Percentiles rank a stretch among this genome's conserved stretches.
Conservation (phyloP, 2,329 filamentous ascomycete species). For the Diplodia intermedia region DNA sequence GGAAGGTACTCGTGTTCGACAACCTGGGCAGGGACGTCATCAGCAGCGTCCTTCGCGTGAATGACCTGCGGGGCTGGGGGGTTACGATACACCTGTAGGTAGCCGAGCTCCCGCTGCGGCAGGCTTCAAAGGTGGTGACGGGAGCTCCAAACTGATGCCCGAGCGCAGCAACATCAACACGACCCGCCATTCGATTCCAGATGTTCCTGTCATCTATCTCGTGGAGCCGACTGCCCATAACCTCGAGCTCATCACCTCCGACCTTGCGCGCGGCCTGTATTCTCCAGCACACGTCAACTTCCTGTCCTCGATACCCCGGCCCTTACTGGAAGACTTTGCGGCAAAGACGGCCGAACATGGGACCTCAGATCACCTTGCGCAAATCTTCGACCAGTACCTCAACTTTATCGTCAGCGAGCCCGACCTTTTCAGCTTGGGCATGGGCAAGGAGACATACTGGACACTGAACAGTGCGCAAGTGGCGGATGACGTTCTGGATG, state of each 20-base stretch:
- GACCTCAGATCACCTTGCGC: conserved; percentile 87
- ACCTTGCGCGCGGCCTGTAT: conserved; percentile 87
- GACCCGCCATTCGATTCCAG: conserved; percentile 86
- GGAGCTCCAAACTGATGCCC: conserved; percentile 19
- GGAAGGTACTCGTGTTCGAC: conserved; percentile 98
- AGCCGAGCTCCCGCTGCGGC: conserved; percentile 37
- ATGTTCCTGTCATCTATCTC: conserved; percentile 96
- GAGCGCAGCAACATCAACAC: conserved; percentile 73
- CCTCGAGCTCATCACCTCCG: conserved; percentile 79
- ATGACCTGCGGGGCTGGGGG: conserved; percentile 90
- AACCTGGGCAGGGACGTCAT: conserved; percentile 92
- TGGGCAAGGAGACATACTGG: conserved; percentile 94
- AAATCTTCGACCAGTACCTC: conserved; percentile 94
- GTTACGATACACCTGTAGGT: conserved; percentile 98
- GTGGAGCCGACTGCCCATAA: conserved; percentile 86
- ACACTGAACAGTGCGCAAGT: conserved; percentile 94
- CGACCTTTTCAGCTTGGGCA: conserved; percentile 90
- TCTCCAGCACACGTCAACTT: conserved; percentile 97
- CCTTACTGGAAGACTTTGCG: conserved; percentile 93
- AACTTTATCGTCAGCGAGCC: conserved; percentile 97
- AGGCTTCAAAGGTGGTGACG: not conserved
- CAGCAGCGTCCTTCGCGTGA: conserved; percentile 92
- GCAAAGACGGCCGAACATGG: conserved; percentile 82
- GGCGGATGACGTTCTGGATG: conserved; percentile 86
- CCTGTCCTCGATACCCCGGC: conserved; percentile 87